phyloP scores from a whole-genome alignment of 495 filamentous ascomycete species.

The Terfezia claveryi region DNA sequence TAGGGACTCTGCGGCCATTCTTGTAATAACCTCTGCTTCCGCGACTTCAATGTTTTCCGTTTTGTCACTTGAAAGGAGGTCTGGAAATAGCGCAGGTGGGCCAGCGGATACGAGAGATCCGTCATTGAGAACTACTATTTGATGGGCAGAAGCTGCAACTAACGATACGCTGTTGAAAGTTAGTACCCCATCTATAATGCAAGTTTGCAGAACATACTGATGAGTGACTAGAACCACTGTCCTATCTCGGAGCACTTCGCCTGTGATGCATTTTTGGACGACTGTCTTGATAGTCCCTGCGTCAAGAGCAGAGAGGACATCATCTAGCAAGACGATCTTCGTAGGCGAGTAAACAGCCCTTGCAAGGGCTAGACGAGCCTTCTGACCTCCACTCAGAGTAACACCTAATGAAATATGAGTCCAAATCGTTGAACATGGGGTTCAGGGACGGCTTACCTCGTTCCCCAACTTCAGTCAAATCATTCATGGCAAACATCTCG shows the following conservation, averaged over 20 bases:
- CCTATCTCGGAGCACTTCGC: constrained; percentile 24
- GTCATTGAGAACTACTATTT: constrained; percentile 33
- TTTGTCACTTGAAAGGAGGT: not conserved
- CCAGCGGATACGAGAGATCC: constrained; percentile 29
- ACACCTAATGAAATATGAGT: not conserved
- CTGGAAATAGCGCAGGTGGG: not conserved
- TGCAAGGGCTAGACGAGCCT: constrained; percentile 44
- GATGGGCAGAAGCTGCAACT: constrained; percentile 15
- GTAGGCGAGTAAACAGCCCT: constrained; percentile 48
- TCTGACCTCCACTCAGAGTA: constrained; percentile 44
- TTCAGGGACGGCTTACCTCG: constrained; percentile 32
- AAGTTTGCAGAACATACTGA: constrained; percentile 21
- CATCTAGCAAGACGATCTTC: constrained; percentile 43
- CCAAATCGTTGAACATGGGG: not conserved
- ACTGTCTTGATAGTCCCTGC: constrained; percentile 29
- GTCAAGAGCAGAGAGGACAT: constrained; percentile 43
- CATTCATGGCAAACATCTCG: constrained; percentile 38
- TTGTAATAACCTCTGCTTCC: not conserved
- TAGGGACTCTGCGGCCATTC: not conserved
- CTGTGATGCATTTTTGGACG: constrained; percentile 29
- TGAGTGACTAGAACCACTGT: constrained; percentile 34
- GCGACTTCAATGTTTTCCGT: not conserved
- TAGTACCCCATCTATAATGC: constrained; percentile 5
- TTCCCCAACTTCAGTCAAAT: constrained; percentile 47
- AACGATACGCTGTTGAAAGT: constrained; percentile 4